Percentiles rank a stretch among this genome's conserved stretches.
Evolutionary conservation across 352 stramenopile genomes (phyloP).

Genomic region (Pythium insidiosum): DNA sequence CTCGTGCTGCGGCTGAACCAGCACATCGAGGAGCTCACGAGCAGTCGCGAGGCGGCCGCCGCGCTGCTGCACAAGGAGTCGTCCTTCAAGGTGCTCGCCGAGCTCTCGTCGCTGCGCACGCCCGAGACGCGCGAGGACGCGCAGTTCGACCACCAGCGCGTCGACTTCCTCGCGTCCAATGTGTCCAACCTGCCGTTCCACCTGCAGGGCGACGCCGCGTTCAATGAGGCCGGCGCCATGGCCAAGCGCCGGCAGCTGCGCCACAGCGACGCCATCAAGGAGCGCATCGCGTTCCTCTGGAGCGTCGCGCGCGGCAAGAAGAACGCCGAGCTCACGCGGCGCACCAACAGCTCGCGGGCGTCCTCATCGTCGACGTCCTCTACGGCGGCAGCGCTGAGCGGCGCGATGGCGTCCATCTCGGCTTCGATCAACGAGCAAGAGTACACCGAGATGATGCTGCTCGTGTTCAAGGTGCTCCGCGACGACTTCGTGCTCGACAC

Average conservation of each 20-base stretch:
- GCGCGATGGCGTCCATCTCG: too few relatives aligned
- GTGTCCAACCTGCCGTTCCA: conserved; percentile 54
- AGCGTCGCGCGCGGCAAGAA: conserved; percentile 41
- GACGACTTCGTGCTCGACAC: conserved; percentile 57
- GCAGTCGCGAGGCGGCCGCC: conserved; percentile 9
- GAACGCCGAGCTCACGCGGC: conserved; percentile 9
- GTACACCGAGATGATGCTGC: conserved; percentile 66
- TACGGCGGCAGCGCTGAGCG: conserved; percentile 1
- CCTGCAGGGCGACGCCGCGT: conserved; percentile 54
- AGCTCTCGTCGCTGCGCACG: conserved; percentile 38
- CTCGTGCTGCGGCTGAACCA: conserved; percentile 63
- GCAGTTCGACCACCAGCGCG: conserved; percentile 66
- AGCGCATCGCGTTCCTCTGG: conserved; percentile 57
- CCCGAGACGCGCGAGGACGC: conserved; percentile 33
- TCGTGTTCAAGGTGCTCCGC: conserved; percentile 73
- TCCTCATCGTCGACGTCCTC: not conserved
- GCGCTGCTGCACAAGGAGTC: conserved; percentile 29
- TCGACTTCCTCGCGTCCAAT: conserved; percentile 15
- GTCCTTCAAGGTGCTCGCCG: conserved; percentile 68
- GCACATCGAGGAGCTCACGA: conserved; percentile 42
- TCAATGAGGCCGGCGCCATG: conserved; percentile 57
- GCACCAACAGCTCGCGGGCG: not conserved
- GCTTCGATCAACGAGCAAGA: conserved; percentile 48
- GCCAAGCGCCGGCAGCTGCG: conserved; percentile 41
- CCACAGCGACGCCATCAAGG: conserved; percentile 31